phyloP scores from a whole-genome alignment of 176 grass and related monocot genomes.

The Dendrocalamus sinicus region DNA sequence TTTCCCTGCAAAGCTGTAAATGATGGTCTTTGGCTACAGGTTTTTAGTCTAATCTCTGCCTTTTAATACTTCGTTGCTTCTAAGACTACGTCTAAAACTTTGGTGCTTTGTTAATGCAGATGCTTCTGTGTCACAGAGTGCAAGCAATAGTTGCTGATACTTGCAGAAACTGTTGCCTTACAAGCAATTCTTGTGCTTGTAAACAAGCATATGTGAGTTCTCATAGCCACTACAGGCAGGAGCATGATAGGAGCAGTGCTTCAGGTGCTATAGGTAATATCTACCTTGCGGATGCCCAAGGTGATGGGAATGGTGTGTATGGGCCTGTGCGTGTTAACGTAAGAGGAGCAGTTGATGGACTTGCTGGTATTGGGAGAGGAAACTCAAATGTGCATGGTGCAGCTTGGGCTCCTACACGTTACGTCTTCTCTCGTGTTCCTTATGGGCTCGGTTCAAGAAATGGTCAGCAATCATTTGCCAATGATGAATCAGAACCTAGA shows the following conservation, averaged over 20 bases:
- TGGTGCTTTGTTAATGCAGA: constrained; percentile 65
- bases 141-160: constrained; percentile 90
- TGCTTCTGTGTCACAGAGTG: constrained; percentile 90
- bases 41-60: constrained; percentile 36
- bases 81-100: constrained; percentile 41
- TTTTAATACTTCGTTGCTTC: constrained; percentile 37
- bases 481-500: constrained; percentile 87
- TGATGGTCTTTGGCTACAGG: constrained; percentile 99
- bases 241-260: constrained; percentile 75
- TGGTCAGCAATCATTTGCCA: constrained; percentile 67
- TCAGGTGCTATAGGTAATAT: constrained; percentile 70
- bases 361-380: constrained; percentile 93
- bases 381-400: constrained; percentile 73
- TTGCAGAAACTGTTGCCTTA: constrained; percentile 94
- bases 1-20: constrained; percentile 99
- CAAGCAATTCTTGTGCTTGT: constrained; percentile 85
- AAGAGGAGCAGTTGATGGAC: constrained; percentile 89
- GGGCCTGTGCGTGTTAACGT: constrained; percentile 80
- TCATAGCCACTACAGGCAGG: constrained; percentile 82
- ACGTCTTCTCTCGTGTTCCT: constrained; percentile 94
- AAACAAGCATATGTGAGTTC: constrained; percentile 83
- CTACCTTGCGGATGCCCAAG: constrained; percentile 78
- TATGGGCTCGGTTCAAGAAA: constrained; percentile 84
- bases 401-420: constrained; percentile 89
- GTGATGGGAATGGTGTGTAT: constrained; percentile 70